These are phyloP conservation scores for Filobasidium floriforme DNA, from an alignment of 768 basidiomycete species.

Conservation along the genomic window DNA sequence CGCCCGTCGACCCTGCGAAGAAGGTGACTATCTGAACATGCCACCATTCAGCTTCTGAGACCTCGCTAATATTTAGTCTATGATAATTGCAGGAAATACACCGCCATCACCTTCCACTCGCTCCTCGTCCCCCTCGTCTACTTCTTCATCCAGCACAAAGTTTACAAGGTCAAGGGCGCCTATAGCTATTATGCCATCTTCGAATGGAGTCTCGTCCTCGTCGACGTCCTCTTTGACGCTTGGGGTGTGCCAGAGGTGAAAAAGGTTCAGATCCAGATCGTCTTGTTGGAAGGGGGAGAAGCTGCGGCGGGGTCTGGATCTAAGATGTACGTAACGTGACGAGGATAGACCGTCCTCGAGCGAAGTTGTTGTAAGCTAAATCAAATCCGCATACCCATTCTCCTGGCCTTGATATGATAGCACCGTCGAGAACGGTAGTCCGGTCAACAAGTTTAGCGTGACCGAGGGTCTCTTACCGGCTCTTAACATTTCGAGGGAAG, in stretches of 20 bases:
- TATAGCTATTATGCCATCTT: conserved; percentile 80
- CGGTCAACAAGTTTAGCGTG: background rate
- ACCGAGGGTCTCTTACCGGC: conserved; percentile 1
- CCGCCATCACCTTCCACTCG: conserved; percentile 61
- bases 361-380: too few species aligned
- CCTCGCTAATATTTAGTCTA: too few species aligned
- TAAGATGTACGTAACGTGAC: background rate
- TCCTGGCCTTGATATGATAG: background rate
- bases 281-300: conserved; percentile 6
- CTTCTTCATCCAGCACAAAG: conserved; percentile 79
- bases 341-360: too few species aligned
- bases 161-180: conserved; percentile 69
- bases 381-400: too few species aligned
- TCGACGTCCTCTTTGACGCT: conserved; percentile 41
- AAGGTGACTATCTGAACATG: conserved; percentile 7
- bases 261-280: conserved; percentile 26
- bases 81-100: conserved; percentile 50
- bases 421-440: background rate
- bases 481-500: background rate
- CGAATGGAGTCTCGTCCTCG: conserved; percentile 58
- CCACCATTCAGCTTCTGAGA: too few species aligned
- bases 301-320: background rate
- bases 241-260: conserved; percentile 28
- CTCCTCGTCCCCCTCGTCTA: conserved; percentile 67
- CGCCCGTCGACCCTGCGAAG: background rate